phyloP scores from a whole-genome alignment of 176 grass and related monocot genomes.

The Cenchrus americanus region DNA sequence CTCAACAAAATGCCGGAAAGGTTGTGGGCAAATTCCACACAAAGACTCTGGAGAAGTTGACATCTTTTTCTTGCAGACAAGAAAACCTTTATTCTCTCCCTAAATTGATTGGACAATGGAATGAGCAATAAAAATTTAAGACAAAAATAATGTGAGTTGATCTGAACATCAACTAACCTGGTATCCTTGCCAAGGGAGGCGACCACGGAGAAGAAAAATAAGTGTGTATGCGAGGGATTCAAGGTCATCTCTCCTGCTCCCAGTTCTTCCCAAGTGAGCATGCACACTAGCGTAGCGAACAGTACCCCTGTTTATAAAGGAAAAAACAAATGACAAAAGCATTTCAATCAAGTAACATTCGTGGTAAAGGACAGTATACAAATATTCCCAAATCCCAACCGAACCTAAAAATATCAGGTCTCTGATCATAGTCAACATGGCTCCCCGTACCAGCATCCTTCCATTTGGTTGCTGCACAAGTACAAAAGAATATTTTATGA shows the following conservation, averaged over 20 bases:
- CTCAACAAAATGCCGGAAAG: slow-evolving; percentile 91
- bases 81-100: slow-evolving; percentile 97
- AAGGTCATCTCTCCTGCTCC: slow-evolving; percentile 94
- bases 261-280: slow-evolving; percentile 95
- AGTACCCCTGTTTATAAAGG: slow-evolving; percentile 72
- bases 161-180: slow-evolving; percentile 53
- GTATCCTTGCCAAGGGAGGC: slow-evolving; percentile 97
- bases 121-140: not conserved
- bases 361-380: not conserved
- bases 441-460: slow-evolving; percentile 60
- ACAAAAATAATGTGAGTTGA: not conserved
- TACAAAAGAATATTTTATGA: slow-evolving; percentile 36
- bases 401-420: slow-evolving; percentile 84
- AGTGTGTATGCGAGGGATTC: slow-evolving; percentile 96
- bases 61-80: slow-evolving; percentile 99
- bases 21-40: slow-evolving; percentile 86
- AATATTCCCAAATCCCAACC: slow-evolving; percentile 6
- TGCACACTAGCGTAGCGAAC: slow-evolving; percentile 93
- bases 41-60: slow-evolving; percentile 76
- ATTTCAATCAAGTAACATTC: slow-evolving; percentile 11
- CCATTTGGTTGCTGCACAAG: slow-evolving; percentile 74
- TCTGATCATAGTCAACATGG: slow-evolving; percentile 69
- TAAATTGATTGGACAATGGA: slow-evolving; percentile 45
- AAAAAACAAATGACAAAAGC: slow-evolving; percentile 23
- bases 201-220: slow-evolving; percentile 94